Base-by-base conservation (phyloP, 768 basidiomycete species). In the Agaricus subrufescens region DNA sequence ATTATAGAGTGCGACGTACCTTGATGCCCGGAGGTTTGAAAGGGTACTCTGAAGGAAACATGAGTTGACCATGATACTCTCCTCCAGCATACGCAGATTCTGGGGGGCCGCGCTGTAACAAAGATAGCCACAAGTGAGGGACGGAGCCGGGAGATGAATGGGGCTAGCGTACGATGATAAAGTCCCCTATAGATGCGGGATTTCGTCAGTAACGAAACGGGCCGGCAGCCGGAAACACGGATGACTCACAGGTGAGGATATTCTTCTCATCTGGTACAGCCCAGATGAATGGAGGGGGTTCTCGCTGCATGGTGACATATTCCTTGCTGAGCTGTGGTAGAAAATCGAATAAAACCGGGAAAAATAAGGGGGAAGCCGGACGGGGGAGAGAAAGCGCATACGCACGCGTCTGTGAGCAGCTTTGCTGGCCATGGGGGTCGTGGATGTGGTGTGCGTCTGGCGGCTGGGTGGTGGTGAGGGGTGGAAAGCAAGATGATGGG, bases 11-110 rank as follows among this genome's bases (percentile, higher is more conserved):
- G 11, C 19, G 40, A 62, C 76, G 23, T 60, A 93, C 91, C 83
- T 96, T 96, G 74, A 98, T 94, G 53, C 94, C 94, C 51, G 94
- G 95, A 0, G 94, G 94, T 69, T 94, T 96, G 77, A 97, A 96
- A 2, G 91, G 92, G 69, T 98, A 98, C 72, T 98, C 95, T 11
- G 90, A 74, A 3, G 95, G 94, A 66, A 98, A 98, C 39, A 93
- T 75, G 52, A 98, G 85, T 19, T 93, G 80, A 0, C 95, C 96
- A 60, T 96, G 91, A 67, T 94, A 98, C 69, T 99, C 96, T 65
- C 96, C 96, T 26, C 89, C 94, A 29, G 80, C 78, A 64, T 85
- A 99, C 4, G 94, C 89, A 39, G 91, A 89, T 69, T 97, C 95
- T 43, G 94, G 87, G 19, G 97, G 97, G 2, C 97, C 97, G 47